phyloP scores from a whole-genome alignment of 129 eudicot species.

The Tagetes patula region DNA sequence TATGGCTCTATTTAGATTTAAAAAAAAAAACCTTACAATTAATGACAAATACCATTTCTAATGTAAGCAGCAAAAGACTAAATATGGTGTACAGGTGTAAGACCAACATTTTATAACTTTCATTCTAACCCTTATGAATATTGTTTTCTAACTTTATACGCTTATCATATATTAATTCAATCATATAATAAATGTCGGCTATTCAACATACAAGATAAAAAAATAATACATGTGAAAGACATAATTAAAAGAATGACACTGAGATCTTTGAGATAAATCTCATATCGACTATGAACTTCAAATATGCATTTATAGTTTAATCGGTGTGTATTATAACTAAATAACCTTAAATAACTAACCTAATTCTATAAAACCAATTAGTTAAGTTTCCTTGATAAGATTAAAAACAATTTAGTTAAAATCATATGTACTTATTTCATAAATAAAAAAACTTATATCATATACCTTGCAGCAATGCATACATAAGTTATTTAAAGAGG shows the following conservation, averaged over 20 bases:
- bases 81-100: neutral
- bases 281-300: neutral
- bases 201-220: neutral
- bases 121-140: neutral
- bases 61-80: neutral
- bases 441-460: neutral
- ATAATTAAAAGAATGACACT: neutral
- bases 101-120: neutral
- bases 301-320: neutral
- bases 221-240: neutral
- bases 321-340: neutral
- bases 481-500: neutral
- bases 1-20: neutral
- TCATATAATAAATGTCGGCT: neutral
- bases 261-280: neutral
- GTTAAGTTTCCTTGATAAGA: no score
- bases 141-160: neutral
- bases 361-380: neutral
- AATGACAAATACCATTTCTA: neutral
- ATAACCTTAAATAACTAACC: neutral
- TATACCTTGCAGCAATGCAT: neutral
- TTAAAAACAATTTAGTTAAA: neutral
- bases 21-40: neutral
- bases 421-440: neutral
- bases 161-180: neutral